Percentiles rank a stretch among this genome's conserved stretches.
phyloP scores from a whole-genome alignment of 208 protist genomes.

The Trypanosomatidae sp. region DNA sequence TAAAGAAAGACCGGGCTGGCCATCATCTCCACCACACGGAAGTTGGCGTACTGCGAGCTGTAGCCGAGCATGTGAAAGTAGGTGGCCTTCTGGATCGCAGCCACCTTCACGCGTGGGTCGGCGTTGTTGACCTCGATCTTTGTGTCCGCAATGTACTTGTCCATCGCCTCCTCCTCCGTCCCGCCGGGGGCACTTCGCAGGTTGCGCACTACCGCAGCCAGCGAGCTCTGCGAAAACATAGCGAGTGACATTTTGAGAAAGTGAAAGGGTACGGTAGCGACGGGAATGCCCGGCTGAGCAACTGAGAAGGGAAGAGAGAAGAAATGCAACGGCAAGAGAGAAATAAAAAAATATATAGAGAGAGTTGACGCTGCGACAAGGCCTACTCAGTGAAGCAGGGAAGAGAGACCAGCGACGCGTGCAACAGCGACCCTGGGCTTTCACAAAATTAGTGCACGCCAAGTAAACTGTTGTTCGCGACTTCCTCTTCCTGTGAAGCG shows the following conservation, averaged over 20 bases:
- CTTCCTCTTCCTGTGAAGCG: too few species aligned
- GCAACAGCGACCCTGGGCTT: too few species aligned
- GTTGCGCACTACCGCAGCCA: conserved; percentile 95
- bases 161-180: conserved; percentile 94
- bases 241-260: conserved; percentile 31
- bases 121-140: conserved; percentile 92
- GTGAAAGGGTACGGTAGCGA: too few species aligned
- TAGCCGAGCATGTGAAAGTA: conserved; percentile 99
- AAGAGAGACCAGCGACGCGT: too few species aligned
- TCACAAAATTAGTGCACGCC: too few species aligned
- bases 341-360: too few species aligned
- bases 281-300: not conserved
- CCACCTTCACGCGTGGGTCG: conserved; percentile 91
- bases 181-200: conserved; percentile 83
- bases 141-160: conserved; percentile 91
- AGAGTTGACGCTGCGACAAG: too few species aligned
- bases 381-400: too few species aligned
- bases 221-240: conserved; percentile 81
- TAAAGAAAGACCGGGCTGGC: conserved; percentile 69
- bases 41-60: conserved; percentile 95
- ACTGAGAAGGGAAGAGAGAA: not conserved
- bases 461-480: too few species aligned
- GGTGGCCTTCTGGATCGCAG: conserved; percentile 97
- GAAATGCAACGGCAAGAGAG: too few species aligned
- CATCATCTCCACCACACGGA: conserved; percentile 98